phyloP scores from a whole-genome alignment of 2,329 filamentous ascomycete species.

The Ascochyta koolunga region DNA sequence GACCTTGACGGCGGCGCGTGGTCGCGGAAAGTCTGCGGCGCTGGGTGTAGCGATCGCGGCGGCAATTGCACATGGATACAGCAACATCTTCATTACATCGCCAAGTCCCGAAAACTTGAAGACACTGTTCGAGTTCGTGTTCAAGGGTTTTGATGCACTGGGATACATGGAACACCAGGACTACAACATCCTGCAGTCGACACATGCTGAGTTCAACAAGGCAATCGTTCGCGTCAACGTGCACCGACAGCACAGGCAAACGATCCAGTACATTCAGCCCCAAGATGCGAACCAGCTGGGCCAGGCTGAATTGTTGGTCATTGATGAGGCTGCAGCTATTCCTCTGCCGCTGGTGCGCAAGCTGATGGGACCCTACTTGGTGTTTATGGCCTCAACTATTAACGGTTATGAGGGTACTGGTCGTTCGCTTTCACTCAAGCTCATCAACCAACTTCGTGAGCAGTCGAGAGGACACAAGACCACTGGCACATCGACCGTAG shows the following conservation, averaged over 20 bases:
- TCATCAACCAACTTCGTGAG: slow-evolving; percentile 95
- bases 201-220: slow-evolving; percentile 98
- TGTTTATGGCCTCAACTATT: slow-evolving; percentile 99
- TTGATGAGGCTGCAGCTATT: slow-evolving; percentile 97
- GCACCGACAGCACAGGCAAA: slow-evolving; percentile 92
- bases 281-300: slow-evolving; percentile 95
- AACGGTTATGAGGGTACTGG: slow-evolving; percentile 98
- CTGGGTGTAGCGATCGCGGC: slow-evolving; percentile 93
- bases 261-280: slow-evolving; percentile 97
- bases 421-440: slow-evolving; percentile 89
- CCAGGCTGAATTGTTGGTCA: slow-evolving; percentile 92
- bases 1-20: slow-evolving; percentile 88
- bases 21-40: slow-evolving; percentile 95
- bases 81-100: slow-evolving; percentile 99
- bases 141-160: slow-evolving; percentile 96
- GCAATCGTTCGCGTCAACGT: slow-evolving; percentile 97
- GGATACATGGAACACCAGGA: slow-evolving; percentile 94
- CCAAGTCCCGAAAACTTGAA: slow-evolving; percentile 98
- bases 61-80: slow-evolving; percentile 94
- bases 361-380: slow-evolving; percentile 93
- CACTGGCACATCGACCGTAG: slow-evolving; percentile 64
- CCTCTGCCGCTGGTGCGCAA: slow-evolving; percentile 90
- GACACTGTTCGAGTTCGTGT: slow-evolving; percentile 96
- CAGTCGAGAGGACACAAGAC: slow-evolving; percentile 75
- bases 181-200: slow-evolving; percentile 97